Conservation (phyloP, 2,329 filamentous ascomycete species). For the Pseudofabraea citricarpa region DNA sequence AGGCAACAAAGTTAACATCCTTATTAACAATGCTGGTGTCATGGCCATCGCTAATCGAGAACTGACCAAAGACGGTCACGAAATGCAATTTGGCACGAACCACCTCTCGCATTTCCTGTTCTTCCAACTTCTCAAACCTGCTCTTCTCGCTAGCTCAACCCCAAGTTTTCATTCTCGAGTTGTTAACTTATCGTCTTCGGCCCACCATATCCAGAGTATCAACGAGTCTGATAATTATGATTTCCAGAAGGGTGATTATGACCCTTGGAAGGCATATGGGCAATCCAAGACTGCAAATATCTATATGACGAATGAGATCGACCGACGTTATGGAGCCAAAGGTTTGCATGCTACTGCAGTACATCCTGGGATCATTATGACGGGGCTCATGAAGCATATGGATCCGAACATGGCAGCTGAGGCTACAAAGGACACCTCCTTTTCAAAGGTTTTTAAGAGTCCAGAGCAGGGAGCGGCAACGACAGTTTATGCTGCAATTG, state of each 20-base stretch:
- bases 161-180: slow-evolving; percentile 39
- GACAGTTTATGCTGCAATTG: slow-evolving; percentile 31
- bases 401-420: slow-evolving; percentile 4
- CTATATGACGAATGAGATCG: slow-evolving; percentile 39
- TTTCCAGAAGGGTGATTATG: slow-evolving; percentile 29
- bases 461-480: slow-evolving; percentile 31
- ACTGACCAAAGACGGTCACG: slow-evolving; percentile 39
- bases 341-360: slow-evolving; percentile 35
- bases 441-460: slow-evolving; percentile 1
- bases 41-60: slow-evolving; percentile 21
- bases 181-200: slow-evolving; percentile 37
- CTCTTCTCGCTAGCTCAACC: slow-evolving; percentile 34
- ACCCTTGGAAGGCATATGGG: slow-evolving; percentile 32
- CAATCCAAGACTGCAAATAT: slow-evolving; percentile 40
- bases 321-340: slow-evolving; percentile 33
- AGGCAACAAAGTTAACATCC: slow-evolving; percentile 24
- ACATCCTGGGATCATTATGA: slow-evolving; percentile 32
- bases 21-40: slow-evolving; percentile 15
- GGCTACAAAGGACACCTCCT: background rate
- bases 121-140: slow-evolving; percentile 40
- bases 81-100: slow-evolving; percentile 46
- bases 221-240: slow-evolving; percentile 29
- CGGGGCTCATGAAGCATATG: slow-evolving; percentile 25
- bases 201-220: slow-evolving; percentile 35
- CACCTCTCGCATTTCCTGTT: slow-evolving; percentile 49